Conservation (phyloP, 2,329 filamentous ascomycete species). For the Fusarium temperatum region DNA sequence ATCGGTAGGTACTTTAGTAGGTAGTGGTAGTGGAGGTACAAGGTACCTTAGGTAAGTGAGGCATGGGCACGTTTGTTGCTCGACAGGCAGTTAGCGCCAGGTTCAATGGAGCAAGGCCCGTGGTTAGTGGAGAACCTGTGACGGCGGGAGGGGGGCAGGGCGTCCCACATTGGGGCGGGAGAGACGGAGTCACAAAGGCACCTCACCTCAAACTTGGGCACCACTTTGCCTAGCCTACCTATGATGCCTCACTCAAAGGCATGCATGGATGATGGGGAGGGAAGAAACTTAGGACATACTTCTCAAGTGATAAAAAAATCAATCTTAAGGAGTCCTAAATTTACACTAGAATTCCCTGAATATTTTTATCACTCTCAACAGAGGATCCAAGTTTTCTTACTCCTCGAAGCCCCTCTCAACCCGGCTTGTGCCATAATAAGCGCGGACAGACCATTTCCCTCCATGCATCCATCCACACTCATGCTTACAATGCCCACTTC, state of each 20-base stretch:
- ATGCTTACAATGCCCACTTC: slow-evolving; percentile 18
- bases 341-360: not conserved
- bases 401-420: not conserved
- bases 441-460: not conserved
- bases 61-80: slow-evolving; percentile 17
- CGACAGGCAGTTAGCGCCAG: slow-evolving; percentile 19
- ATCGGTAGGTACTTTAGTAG: not conserved
- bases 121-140: slow-evolving; percentile 14
- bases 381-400: not conserved
- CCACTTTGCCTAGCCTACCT: not conserved
- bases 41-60: not conserved
- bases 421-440: slow-evolving; percentile 5
- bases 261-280: not conserved
- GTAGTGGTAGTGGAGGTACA: not conserved
- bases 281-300: not conserved
- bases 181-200: slow-evolving; percentile 9
- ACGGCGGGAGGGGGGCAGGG: slow-evolving; percentile 5
- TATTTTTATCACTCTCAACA: not conserved
- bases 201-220: slow-evolving; percentile 1
- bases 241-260: not conserved
- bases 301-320: not conserved
- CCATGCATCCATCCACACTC: not conserved
- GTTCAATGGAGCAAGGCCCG: slow-evolving; percentile 27
- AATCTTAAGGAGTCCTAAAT: not conserved
- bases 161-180: slow-evolving; percentile 30